Evolutionary conservation across 2,329 filamentous ascomycete genomes (phyloP).

Genomic region (Fusarium drepaniforme): DNA sequence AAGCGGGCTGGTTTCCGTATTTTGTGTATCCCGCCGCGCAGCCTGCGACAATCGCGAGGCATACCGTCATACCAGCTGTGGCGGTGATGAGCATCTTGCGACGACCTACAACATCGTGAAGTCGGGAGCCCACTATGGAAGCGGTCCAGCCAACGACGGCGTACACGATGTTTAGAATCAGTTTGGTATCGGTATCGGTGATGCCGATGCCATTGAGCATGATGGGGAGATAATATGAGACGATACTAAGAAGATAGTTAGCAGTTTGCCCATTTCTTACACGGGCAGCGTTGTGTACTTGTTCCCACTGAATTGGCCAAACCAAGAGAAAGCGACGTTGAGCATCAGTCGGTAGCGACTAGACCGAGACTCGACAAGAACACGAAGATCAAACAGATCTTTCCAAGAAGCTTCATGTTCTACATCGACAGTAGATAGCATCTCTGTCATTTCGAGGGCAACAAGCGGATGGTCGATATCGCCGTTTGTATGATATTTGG

Average conservation of each 20-base stretch:
- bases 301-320: constrained; percentile 56
- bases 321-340: constrained; percentile 55
- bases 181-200: constrained; percentile 50
- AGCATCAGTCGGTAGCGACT: constrained; percentile 53
- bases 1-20: constrained; percentile 47
- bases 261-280: neutral
- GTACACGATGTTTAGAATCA: constrained; percentile 55
- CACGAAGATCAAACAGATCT: constrained; percentile 52
- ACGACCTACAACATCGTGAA: constrained; percentile 55
- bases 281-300: constrained; percentile 23
- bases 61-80: constrained; percentile 51
- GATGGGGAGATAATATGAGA: constrained; percentile 50
- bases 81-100: constrained; percentile 55
- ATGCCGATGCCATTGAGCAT: constrained; percentile 54
- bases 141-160: constrained; percentile 52
- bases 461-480: constrained; percentile 64
- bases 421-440: constrained; percentile 43
- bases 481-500: constrained; percentile 63
- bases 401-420: constrained; percentile 48
- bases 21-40: constrained; percentile 50
- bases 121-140: constrained; percentile 50
- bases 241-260: constrained; percentile 8
- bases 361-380: constrained; percentile 50
- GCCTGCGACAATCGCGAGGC: constrained; percentile 52
- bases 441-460: constrained; percentile 52